Evolutionary conservation across 75 land plant genomes (phyloP).

Genomic region (Larix kaempferi): DNA sequence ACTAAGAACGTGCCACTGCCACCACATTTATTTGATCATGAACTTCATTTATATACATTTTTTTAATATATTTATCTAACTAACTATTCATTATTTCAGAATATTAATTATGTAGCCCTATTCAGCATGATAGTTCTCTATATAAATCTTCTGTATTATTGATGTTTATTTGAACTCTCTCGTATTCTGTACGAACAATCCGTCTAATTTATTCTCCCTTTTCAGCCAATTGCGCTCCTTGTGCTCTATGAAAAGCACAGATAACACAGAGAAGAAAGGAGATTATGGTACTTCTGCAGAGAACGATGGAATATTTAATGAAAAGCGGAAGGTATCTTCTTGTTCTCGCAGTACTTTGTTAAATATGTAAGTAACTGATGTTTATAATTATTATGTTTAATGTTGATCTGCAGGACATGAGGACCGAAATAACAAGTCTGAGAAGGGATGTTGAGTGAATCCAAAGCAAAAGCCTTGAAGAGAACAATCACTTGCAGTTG

Average conservation of each 20-base stretch:
- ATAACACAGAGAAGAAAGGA: neutral
- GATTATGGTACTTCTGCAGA: neutral
- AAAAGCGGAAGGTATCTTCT: neutral
- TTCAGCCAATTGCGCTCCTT: neutral
- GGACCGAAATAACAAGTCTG: neutral
- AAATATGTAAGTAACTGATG: neutral
- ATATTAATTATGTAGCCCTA: too few relatives aligned
- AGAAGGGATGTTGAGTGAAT: neutral
- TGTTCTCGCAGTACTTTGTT: neutral
- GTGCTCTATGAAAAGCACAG: neutral
- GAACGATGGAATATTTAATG: neutral
- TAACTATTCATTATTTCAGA: too few relatives aligned
- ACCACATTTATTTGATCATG: too few relatives aligned
- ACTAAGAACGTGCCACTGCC: too few relatives aligned
- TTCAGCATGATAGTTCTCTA: too few relatives aligned
- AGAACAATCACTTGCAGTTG: neutral
- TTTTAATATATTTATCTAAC: too few relatives aligned
- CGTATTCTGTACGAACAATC: too few relatives aligned
- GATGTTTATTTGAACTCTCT: too few relatives aligned
- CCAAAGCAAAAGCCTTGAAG: neutral
- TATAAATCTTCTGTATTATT: too few relatives aligned
- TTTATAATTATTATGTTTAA: neutral
- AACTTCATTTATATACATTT: too few relatives aligned
- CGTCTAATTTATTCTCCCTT: neutral
- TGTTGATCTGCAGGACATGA: neutral